Base-by-base conservation (phyloP, 1,284 basidiomycete genomes). In the Irpex sp. region DNA sequence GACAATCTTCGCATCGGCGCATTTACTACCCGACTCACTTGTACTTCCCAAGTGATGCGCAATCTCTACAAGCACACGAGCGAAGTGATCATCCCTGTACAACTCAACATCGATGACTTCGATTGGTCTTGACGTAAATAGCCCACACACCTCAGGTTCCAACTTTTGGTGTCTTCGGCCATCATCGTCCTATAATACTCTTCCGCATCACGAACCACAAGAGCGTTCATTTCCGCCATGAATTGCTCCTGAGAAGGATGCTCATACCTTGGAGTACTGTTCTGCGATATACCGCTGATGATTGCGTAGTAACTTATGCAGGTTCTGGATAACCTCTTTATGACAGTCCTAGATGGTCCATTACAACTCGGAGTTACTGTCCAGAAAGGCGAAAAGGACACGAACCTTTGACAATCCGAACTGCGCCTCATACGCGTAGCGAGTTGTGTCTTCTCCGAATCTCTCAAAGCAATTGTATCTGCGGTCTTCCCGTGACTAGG, bases 391-490 rank as follows among this genome's bases (percentile, higher is more conserved):
- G 26, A 36, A 8, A 21, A 57, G 36, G 37, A 13, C 8, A 55
- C 68, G 4, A 38, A 70, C 73, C 66, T 71, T 70, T 15, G 67
- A 64, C 5, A 71, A 58, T 1, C 69, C 71, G 52, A 70, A 71
- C 60, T 71, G 71, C 5, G 69, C 68, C 54, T 70, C 68, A 49
- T 69, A 69, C 9, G 72, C 71, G 62, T 73, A 72, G 7, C 66
- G 61, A 36, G 68, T 67, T 4, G 70, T 73, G 37, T 74, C 70
- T 37, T 73, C 70, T 6, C 72, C 72, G 57, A 71, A 75, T 15
- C 72, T 65, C 51, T 72, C 71, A 54, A 73, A 72, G 57, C 71
- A 73, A 51, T 70, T 72, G 60, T 72, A 74, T 44, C 74, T 72
- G 40, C 11, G 38, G 34, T 26, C 21, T 26, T 26, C 21, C 21